Evolutionary conservation across 768 basidiomycete genomes (phyloP).

Genomic region (Pleurotus tuoliensis): DNA sequence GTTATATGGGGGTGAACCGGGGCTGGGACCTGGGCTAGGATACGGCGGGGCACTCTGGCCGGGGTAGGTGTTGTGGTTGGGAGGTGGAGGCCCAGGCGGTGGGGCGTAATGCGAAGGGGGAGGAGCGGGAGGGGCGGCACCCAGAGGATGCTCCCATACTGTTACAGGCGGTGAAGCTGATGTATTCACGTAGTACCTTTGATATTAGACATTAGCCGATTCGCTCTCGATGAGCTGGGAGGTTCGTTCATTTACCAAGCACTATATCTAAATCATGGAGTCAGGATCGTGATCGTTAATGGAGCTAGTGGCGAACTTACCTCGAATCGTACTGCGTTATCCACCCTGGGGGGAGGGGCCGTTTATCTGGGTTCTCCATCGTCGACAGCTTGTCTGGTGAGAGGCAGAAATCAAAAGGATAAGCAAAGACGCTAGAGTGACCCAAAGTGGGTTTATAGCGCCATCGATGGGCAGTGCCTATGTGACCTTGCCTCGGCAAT

Average conservation of each 20-base stretch:
- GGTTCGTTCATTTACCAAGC: not conserved
- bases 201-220: constrained; percentile 26
- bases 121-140: constrained; percentile 34
- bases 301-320: constrained; percentile 37
- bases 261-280: constrained; percentile 9
- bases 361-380: constrained; percentile 43
- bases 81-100: constrained; percentile 45
- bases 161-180: constrained; percentile 56
- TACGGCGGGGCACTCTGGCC: constrained; percentile 11
- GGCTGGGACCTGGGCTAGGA: constrained; percentile 3
- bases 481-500: not conserved
- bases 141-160: constrained; percentile 70
- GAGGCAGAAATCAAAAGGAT: constrained; percentile 11
- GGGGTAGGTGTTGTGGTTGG: constrained; percentile 23
- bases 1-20: constrained; percentile 26
- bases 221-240: not conserved
- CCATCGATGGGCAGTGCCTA: constrained; percentile 8
- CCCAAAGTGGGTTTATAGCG: constrained; percentile 7
- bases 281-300: constrained; percentile 18
- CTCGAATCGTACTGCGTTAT: constrained; percentile 55
- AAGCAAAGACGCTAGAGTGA: not conserved
- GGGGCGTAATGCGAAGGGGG: constrained; percentile 37
- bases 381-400: constrained; percentile 13
- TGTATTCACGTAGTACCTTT: constrained; percentile 79
- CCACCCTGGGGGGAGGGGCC: constrained; percentile 28